phyloP scores from a whole-genome alignment of 192 early-diverging fungal genomes.

The Backusella liffmaniae region DNA sequence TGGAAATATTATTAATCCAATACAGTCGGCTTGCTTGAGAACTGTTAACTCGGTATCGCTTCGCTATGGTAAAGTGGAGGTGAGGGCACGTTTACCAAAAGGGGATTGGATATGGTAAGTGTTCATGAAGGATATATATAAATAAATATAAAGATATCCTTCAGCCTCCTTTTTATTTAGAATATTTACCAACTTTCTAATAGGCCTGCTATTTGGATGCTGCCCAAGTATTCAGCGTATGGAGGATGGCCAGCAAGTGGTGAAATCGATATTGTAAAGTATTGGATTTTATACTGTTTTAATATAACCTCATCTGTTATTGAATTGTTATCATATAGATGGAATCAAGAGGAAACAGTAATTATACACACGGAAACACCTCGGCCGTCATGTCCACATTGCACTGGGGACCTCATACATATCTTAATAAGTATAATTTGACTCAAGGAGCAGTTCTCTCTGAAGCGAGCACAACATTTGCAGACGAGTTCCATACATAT shows the following conservation, averaged over 20 bases:
- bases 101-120: constrained; percentile 55
- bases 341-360: constrained; percentile 56
- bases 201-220: constrained; percentile 57
- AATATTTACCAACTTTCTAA: not conserved
- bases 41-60: constrained; percentile 45
- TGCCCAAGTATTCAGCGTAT: constrained; percentile 55
- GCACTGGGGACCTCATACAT: constrained; percentile 60
- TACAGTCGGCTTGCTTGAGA: constrained; percentile 54
- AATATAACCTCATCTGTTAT: not conserved
- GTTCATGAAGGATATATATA: not conserved
- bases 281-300: not conserved
- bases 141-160: too few species aligned
- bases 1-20: constrained; percentile 56
- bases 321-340: constrained; percentile 8
- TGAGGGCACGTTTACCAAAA: constrained; percentile 53
- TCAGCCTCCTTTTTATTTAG: not conserved
- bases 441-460: constrained; percentile 45
- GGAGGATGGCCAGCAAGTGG: constrained; percentile 65
- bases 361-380: constrained; percentile 35
- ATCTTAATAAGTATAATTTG: constrained; percentile 42
- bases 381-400: constrained; percentile 49
- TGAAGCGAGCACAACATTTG: constrained; percentile 35
- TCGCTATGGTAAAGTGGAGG: constrained; percentile 56
- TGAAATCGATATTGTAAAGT: constrained; percentile 33
- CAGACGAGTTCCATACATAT: constrained; percentile 56